Evolutionary conservation across 1,139 yeast genomes (phyloP).

Genomic region (Pichia sp.): DNA sequence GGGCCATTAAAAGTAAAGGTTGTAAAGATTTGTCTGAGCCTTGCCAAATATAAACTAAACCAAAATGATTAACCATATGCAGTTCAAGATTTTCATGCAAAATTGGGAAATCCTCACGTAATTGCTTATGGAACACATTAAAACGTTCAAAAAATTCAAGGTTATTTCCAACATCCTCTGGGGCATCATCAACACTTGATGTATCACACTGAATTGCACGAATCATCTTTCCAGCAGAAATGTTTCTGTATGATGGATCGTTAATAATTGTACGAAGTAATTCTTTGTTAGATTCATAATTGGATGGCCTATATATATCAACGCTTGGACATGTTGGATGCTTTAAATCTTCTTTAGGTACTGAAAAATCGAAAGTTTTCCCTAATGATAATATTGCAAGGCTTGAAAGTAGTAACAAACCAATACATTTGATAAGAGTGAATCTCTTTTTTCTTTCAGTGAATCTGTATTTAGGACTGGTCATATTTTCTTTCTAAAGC

Average conservation of each 20-base stretch:
- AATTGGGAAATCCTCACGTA: slow-evolving; percentile 57
- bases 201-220: slow-evolving; percentile 48
- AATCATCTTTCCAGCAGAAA: slow-evolving; percentile 39
- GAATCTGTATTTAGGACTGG: no score
- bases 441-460: no score
- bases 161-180: slow-evolving; percentile 36
- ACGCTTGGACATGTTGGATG: slow-evolving; percentile 23
- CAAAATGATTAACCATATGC: slow-evolving; percentile 62
- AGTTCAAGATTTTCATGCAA: slow-evolving; percentile 49
- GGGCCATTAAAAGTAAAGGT: slow-evolving; percentile 47
- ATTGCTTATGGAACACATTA: slow-evolving; percentile 50
- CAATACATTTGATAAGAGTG: no score
- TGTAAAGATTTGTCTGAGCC: slow-evolving; percentile 45
- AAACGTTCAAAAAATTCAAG: slow-evolving; percentile 41
- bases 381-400: no score
- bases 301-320: slow-evolving; percentile 27
- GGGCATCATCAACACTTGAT: slow-evolving; percentile 41
- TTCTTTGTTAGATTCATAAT: slow-evolving; percentile 18
- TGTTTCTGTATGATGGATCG: slow-evolving; percentile 37
- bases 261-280: slow-evolving; percentile 25
- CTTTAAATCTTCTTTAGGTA: neutral
- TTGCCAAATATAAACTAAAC: slow-evolving; percentile 64
- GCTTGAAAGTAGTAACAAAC: no score
- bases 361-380: no score
- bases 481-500: no score